Evolutionary conservation across 495 filamentous ascomycete species (phyloP).

Genomic region (Tuber umbilicatum): DNA sequence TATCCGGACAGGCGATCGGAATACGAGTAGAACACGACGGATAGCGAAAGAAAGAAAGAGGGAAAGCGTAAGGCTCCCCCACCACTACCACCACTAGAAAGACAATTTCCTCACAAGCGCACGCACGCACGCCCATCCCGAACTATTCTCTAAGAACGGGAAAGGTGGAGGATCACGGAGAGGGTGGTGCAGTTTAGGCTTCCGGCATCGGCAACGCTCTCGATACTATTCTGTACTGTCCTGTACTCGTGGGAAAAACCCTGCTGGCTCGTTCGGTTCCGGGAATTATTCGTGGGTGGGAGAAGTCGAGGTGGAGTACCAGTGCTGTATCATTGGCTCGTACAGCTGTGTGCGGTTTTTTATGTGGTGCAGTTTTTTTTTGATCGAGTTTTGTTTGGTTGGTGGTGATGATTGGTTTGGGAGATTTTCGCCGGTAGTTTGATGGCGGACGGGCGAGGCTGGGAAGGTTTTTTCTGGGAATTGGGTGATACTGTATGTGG

Average conservation of each 20-base stretch:
- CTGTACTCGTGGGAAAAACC: not conserved
- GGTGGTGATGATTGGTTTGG: not conserved
- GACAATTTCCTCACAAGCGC: not conserved
- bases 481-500: no score
- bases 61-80: not conserved
- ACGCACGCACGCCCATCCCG: not conserved
- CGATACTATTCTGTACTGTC: not conserved
- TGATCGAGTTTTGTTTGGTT: slow-evolving; percentile 6
- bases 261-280: not conserved
- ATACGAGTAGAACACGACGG: not conserved
- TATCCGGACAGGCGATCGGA: no score
- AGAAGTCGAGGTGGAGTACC: no score
- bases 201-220: not conserved
- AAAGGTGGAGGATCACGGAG: no score
- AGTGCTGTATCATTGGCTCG: not conserved
- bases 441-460: not conserved
- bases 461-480: no score
- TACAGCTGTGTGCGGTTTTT: not conserved
- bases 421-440: not conserved
- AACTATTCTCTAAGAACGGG: not conserved
- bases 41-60: not conserved
- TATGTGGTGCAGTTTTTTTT: not conserved
- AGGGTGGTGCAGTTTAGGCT: not conserved
- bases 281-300: slow-evolving; percentile 2
- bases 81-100: not conserved